Base-by-base conservation (phyloP, 75 land plant genomes). In the Ceratopteris richardii region DNA sequence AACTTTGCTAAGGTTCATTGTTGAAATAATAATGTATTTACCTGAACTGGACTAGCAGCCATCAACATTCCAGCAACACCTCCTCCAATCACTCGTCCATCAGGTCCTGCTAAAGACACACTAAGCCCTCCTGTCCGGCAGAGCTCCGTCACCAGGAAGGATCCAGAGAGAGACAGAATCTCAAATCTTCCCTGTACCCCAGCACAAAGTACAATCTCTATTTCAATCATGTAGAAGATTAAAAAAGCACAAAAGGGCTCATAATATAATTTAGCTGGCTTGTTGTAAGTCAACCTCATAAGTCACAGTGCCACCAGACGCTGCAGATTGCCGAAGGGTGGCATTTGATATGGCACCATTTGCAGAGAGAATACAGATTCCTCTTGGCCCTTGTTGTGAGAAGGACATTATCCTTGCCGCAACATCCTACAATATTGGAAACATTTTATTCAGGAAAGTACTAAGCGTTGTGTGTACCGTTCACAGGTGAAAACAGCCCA, bases 311-410 rank as follows among this genome's bases (percentile, higher is more conserved):
- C 91, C 91, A 30, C 91, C 91, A 40, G 87, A 87, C 14, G 84
- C 77, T n/a, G 76, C 72, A n/a, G 80, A 77, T 40, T 86, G 90
- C 22, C 88, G 84, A 65, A 87, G 74, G 0, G 91, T 87, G 23
- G 81, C 91, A 75, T 77, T 84, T n/a, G 91, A 87, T 42, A 87
- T 76, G 50, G 91, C 77, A 46, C 91, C 91, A 72, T 81, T 87
- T 7, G 88, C 91, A 44, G 91, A 83, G 21, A 87, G 73, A 25
- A 87, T 63, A 42, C 91, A 87, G 21, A 83, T 60, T 5, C 81
- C 91, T 19, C 88, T 67, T 31, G 84, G 75, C 6, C 84, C 83
- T 59, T 80, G 75, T 51, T 84, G 87, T 21, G 91, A 69, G 78
- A 87, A 80, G 4, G 80, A 70, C 57, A 87, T 76, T 18, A 87